Base-by-base conservation (phyloP, 345 rosid species). In the Lagerstroemia speciosa region DNA sequence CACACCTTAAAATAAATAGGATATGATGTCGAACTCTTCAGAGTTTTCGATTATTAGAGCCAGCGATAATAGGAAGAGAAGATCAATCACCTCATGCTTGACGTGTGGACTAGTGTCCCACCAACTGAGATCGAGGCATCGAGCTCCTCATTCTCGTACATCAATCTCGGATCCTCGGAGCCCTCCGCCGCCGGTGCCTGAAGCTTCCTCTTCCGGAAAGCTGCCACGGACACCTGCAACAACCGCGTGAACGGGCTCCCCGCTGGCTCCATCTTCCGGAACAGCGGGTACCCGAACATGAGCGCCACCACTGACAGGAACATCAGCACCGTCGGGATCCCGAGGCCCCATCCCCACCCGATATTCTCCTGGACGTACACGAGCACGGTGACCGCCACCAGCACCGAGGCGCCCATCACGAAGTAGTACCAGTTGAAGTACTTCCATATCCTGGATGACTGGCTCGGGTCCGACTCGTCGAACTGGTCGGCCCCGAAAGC, bases 341-440 rank as follows among this genome's bases (percentile, higher is more conserved):
- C 96, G 34, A 89, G 83, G 29, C 98, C 98, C 80, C 84, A 76
- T 30, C 93, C 92, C 93, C 96, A 92, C 30, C 98, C 98, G 15
- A 92, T 73, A 46, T 86, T 82, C 62, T 92, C 96, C 79, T 92
- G 98, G 65, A 89, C 73, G 67, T 87, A 92, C 5, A 92, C 92
- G 36, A 92, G 69, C 20, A 86, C 92, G 19, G 98, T 92, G 62
- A 87, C 90, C 2, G 93, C 93, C 64, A 84, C 50, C 17, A 92
- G 74, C 2, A 86, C 75, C 0, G 98, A 80, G 29, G 69, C 88
- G 5, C 96, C 98, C 98, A 92, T 92, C 29, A 79, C 81, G 75
- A 92, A 92, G 70, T 89, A 89, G 80, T 89, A 89, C 96, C 96
- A 91, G 72, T 91, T 91, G 79, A 91, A 91, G 79, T 89, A 91